phyloP scores from a whole-genome alignment of 768 basidiomycete species.

The Lactifluus pinguis region DNA sequence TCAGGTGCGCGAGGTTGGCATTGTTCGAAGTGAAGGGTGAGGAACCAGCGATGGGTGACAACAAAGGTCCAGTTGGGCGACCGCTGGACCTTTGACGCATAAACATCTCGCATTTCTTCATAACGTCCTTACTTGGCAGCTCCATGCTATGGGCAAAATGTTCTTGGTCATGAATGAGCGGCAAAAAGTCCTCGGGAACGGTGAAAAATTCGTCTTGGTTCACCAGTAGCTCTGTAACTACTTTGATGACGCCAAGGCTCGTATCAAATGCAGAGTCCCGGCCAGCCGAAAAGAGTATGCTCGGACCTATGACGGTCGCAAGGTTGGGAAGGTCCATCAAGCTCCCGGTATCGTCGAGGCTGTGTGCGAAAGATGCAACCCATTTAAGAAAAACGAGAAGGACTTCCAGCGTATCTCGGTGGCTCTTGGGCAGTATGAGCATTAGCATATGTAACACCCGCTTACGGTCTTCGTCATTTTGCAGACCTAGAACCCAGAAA shows the following conservation, averaged over 20 bases:
- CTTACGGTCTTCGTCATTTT: slow-evolving; percentile 66
- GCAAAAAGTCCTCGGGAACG: slow-evolving; percentile 85
- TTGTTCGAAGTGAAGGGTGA: slow-evolving; percentile 33
- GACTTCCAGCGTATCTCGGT: slow-evolving; percentile 97
- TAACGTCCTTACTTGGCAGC: slow-evolving; percentile 86
- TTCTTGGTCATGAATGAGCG: slow-evolving; percentile 85
- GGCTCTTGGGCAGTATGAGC: slow-evolving; percentile 80
- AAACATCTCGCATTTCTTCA: slow-evolving; percentile 93
- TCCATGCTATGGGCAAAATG: slow-evolving; percentile 85
- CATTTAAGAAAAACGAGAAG: slow-evolving; percentile 98
- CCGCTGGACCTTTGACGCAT: slow-evolving; percentile 60
- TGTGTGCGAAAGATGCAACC: slow-evolving; percentile 98
- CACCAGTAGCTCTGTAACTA: slow-evolving; percentile 79
- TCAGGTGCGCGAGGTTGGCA: slow-evolving; percentile 15
- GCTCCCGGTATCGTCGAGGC: slow-evolving; percentile 94
- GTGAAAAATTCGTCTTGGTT: slow-evolving; percentile 92
- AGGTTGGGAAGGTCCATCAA: slow-evolving; percentile 97
- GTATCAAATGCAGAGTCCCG: slow-evolving; percentile 86
- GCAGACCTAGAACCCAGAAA: slow-evolving; percentile 47
- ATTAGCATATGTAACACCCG: slow-evolving; percentile 81
- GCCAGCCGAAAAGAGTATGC: slow-evolving; percentile 85
- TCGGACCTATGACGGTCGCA: slow-evolving; percentile 96
- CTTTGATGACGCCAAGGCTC: slow-evolving; percentile 81
- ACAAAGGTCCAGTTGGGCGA: slow-evolving; percentile 35
- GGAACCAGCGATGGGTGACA: slow-evolving; percentile 30